Evolutionary conservation across 2,329 filamentous ascomycete genomes (phyloP).

Genomic region (Penicillium sp.): DNA sequence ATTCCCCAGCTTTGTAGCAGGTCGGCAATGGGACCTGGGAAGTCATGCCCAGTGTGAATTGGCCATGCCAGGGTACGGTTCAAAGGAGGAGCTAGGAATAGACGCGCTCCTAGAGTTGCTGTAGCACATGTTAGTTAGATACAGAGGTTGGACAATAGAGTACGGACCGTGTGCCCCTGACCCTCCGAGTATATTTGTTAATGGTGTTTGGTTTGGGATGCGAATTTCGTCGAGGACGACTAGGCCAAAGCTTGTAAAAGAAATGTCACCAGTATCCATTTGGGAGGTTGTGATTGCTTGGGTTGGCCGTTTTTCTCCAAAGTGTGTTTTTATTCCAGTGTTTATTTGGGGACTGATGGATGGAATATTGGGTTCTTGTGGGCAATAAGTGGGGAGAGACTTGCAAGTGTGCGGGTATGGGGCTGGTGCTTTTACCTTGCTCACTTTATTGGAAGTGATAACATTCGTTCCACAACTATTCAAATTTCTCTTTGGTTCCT

Average conservation of each 20-base stretch:
- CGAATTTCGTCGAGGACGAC: constrained; percentile 38
- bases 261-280: constrained; percentile 9
- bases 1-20: constrained; percentile 18
- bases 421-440: too few species aligned
- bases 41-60: constrained; percentile 26
- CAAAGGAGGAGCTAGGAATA: constrained; percentile 20
- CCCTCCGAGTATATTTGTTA: constrained; percentile 32
- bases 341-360: too few species aligned
- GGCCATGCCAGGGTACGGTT: constrained; percentile 23
- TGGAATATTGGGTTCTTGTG: too few species aligned
- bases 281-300: too few species aligned
- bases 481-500: too few species aligned
- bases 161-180: constrained; percentile 32
- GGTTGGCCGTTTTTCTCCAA: too few species aligned
- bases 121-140: neutral
- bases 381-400: too few species aligned
- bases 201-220: constrained; percentile 21
- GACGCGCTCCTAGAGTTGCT: constrained; percentile 28
- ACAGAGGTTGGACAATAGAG: neutral
- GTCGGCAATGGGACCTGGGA: constrained; percentile 14
- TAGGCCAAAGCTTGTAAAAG: constrained; percentile 35
- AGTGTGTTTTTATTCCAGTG: too few species aligned
- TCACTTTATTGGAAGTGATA: too few species aligned
- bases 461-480: too few species aligned
- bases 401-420: too few species aligned